phyloP scores from a whole-genome alignment of 2,329 filamentous ascomycete genomes.

The Aspergillus intermedius region DNA sequence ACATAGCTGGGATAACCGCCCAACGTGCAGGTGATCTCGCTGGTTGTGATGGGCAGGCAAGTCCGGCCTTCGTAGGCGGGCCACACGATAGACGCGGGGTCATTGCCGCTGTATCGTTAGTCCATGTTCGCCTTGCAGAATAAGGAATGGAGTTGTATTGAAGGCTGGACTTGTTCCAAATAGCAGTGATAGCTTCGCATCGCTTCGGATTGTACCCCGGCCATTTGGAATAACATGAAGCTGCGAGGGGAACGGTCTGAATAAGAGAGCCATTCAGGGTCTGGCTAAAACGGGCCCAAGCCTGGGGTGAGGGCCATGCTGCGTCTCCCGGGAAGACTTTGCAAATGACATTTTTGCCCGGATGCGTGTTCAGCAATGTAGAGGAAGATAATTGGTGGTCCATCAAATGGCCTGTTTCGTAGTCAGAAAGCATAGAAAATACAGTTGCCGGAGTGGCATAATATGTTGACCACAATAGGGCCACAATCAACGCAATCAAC shows the following conservation, averaged over 20 bases:
- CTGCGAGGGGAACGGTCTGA: conserved; percentile 22
- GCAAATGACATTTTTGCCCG: conserved; percentile 1
- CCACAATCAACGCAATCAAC: too few relatives aligned
- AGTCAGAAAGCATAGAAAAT: too few relatives aligned
- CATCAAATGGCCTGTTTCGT: too few relatives aligned
- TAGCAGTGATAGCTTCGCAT: too few relatives aligned
- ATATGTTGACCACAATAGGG: too few relatives aligned
- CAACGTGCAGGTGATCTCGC: conserved; percentile 21
- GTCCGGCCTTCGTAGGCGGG: conserved; percentile 21
- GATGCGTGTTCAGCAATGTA: too few relatives aligned
- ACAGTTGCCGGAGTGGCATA: too few relatives aligned
- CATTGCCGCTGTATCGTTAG: conserved; percentile 11
- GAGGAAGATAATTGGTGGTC: too few relatives aligned
- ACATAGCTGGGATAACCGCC: conserved; percentile 29
- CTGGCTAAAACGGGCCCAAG: conserved; percentile 20
- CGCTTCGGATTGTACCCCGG: conserved; percentile 14
- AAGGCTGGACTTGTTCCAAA: too few relatives aligned
- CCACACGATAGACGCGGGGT: conserved; percentile 22
- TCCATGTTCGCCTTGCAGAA: too few relatives aligned
- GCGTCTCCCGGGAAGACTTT: conserved; percentile 21
- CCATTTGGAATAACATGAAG: conserved; percentile 21
- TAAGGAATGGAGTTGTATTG: too few relatives aligned
- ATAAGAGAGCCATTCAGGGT: conserved; percentile 18
- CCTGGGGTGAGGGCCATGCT: conserved; percentile 13
- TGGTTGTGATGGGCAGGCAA: conserved; percentile 18